Evolutionary conservation across 257 asterid genomes (phyloP), one percentile per base, ranked within the genome.

Genomic region (Voacanga thouarsii): DNA sequence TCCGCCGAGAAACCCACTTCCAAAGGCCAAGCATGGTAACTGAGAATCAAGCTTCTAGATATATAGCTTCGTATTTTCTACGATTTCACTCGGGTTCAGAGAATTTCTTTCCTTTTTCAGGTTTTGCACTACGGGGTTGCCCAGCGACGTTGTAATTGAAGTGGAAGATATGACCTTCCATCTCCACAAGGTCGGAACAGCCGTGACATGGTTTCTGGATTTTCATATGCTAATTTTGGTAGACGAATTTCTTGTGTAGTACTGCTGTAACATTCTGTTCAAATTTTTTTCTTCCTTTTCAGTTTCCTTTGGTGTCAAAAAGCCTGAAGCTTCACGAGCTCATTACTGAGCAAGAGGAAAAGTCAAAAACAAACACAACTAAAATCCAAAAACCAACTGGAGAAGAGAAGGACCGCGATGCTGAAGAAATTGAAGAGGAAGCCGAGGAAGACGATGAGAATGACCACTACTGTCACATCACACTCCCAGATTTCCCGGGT

Each of bases 1-100:
- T 92, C 91, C 18, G 75, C 90, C 59, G 94, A 90, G 44, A 90
- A 85, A 79, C 88, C 93, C 75, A 83, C 80, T 60, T 75, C 97
- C 81, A 92, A 91, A 90, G 99, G 98, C 72, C 99, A 93, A 85
- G 99, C 99, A 77, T 92, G 97, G 98, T 93, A 79, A 88, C 87
- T 18, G 2, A 67, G 66, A 37, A 71, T 44, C 43, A 57, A 60
- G 19, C 79, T 12, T 23, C 70, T 19, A 12, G 19, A 33, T 33
- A 44, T 53, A 53, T 5, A 2, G 7, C 66, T 55, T 53, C 41
- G 51, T 10, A 15, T 19, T 2, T 76, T n/a, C 7, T 55, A 0
- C 43, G 63, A 12, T 74, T 72, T 21, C 65, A 30, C 5, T 30
- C 21, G 59, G 50, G 41, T 59, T 73, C 30, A 14, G 15, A 28